Evolutionary conservation across 345 rosid species (phyloP).

Genomic region (Salix suchowensis): DNA sequence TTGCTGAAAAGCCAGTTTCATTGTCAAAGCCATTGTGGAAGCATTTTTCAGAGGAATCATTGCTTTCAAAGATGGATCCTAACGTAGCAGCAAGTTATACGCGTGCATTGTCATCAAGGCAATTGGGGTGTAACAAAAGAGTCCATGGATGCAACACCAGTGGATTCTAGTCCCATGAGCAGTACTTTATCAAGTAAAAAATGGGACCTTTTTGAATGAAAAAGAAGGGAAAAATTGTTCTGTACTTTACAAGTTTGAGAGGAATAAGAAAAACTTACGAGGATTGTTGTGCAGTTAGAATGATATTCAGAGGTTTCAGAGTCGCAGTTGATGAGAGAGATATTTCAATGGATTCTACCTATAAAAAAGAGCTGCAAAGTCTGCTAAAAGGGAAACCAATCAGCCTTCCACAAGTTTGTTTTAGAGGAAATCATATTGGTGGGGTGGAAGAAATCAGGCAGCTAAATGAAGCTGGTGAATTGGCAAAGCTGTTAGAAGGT

Average conservation of each 20-base stretch:
- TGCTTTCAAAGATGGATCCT: conserved; percentile 61
- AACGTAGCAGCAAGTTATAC: conserved; percentile 56
- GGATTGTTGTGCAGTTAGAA: conserved; percentile 40
- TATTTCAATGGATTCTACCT: conserved; percentile 37
- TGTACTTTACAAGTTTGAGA: conserved; percentile 61
- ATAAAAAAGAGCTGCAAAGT: conserved; percentile 34
- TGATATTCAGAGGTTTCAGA: conserved; percentile 38
- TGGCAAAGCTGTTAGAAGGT: conserved; percentile 34
- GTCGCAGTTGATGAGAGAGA: conserved; percentile 41
- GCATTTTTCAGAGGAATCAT: conserved; percentile 67
- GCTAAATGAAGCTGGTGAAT: conserved; percentile 38
- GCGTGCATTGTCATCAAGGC: conserved; percentile 65
- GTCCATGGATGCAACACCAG: conserved; percentile 16
- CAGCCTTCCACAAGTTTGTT: conserved; percentile 39
- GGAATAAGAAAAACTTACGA: conserved; percentile 41
- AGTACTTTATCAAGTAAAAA: conserved; percentile 11
- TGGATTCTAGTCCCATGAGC: conserved; percentile 25
- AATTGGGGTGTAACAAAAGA: conserved; percentile 29
- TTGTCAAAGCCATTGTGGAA: conserved; percentile 55
- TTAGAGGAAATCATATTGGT: conserved; percentile 37
- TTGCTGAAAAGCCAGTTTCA: conserved; percentile 18
- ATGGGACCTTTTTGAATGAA: conserved; percentile 12
- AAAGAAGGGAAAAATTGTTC: conserved; percentile 41
- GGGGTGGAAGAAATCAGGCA: conserved; percentile 43
- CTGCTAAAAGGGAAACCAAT: conserved; percentile 17